These are phyloP conservation scores for Cordyceps fumosorosea DNA, from an alignment of 2,329 filamentous ascomycete genomes.

Conservation along the genomic window DNA sequence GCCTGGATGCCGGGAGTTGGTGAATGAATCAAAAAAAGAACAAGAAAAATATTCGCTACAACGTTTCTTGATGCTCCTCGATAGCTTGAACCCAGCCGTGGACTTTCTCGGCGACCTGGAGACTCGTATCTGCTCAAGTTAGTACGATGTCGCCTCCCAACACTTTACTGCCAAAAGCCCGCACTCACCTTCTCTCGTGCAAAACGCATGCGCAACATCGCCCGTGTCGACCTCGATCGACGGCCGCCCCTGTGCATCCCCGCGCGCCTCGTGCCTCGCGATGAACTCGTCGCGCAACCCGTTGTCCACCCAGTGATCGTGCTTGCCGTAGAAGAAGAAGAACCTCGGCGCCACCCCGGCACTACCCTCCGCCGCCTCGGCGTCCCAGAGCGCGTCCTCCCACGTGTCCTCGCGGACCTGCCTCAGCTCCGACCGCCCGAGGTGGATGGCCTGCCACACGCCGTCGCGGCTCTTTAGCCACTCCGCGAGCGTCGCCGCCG, in stretches of 20 bases:
- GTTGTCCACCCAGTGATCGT: constrained; percentile 58
- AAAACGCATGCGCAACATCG: constrained; percentile 55
- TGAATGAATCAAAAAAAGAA: too few species aligned
- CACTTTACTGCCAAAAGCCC: neutral
- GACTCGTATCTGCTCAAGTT: constrained; percentile 20
- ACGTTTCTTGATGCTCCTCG: constrained; percentile 12
- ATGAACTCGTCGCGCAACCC: constrained; percentile 52
- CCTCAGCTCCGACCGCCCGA: constrained; percentile 55
- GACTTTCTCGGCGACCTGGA: constrained; percentile 24
- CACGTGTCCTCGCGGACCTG: constrained; percentile 52
- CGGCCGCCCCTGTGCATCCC: constrained; percentile 31
- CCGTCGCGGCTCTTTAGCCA: constrained; percentile 53
- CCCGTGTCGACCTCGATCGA: constrained; percentile 49
- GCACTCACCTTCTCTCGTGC: constrained; percentile 33
- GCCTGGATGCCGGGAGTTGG: neutral
- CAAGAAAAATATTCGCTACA: too few species aligned
- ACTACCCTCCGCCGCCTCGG: constrained; percentile 12
- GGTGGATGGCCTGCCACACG: constrained; percentile 51
- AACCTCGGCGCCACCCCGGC: constrained; percentile 39
- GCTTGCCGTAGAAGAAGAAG: constrained; percentile 52
- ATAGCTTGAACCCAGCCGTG: constrained; percentile 25
- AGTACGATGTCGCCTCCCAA: neutral
- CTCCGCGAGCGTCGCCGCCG: constrained; percentile 42
- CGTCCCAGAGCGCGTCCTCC: constrained; percentile 54
- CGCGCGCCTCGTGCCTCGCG: constrained; percentile 28